These are phyloP conservation scores for Cystofilobasidium macerans DNA, from an alignment of 768 basidiomycete genomes.

Conservation along the genomic window DNA sequence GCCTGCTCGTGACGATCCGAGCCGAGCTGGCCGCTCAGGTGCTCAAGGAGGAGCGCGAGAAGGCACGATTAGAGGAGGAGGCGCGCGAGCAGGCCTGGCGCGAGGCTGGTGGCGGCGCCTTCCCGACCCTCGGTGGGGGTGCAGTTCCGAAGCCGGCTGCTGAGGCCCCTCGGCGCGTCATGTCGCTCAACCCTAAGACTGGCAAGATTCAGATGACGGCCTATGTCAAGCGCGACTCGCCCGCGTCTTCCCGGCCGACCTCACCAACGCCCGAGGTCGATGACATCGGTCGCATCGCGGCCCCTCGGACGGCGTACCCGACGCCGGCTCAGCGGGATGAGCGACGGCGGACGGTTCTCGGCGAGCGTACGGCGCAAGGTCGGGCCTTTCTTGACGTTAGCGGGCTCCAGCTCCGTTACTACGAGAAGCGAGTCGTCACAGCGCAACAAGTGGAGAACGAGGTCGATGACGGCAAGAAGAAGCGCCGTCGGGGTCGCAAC, in stretches of 20 bases:
- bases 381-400: constrained; percentile 19
- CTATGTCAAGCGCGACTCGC: constrained; percentile 16
- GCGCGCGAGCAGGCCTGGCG: constrained; percentile 19
- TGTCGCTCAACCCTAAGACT: constrained; percentile 26
- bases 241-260: not conserved
- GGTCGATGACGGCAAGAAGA: constrained; percentile 5
- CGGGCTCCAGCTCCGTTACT: constrained; percentile 8
- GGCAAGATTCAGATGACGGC: constrained; percentile 19
- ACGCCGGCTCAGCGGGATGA: constrained; percentile 3
- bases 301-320: constrained; percentile 2
- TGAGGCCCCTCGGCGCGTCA: constrained; percentile 12
- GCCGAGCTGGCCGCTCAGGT: constrained; percentile 5
- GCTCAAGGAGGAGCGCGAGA: constrained; percentile 11
- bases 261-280: not conserved
- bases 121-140: constrained; percentile 10
- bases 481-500: constrained; percentile 15
- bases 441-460: not conserved
- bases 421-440: not conserved
- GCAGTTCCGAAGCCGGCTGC: not conserved
- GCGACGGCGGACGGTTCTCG: constrained; percentile 6
- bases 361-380: not conserved
- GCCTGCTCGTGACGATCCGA: constrained; percentile 10
- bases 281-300: not conserved
- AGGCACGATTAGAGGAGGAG: constrained; percentile 6
- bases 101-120: constrained; percentile 19